Evolutionary conservation across 495 filamentous ascomycete species (phyloP), one percentile per base, ranked within the genome.

Genomic region (Xylaria curta): DNA sequence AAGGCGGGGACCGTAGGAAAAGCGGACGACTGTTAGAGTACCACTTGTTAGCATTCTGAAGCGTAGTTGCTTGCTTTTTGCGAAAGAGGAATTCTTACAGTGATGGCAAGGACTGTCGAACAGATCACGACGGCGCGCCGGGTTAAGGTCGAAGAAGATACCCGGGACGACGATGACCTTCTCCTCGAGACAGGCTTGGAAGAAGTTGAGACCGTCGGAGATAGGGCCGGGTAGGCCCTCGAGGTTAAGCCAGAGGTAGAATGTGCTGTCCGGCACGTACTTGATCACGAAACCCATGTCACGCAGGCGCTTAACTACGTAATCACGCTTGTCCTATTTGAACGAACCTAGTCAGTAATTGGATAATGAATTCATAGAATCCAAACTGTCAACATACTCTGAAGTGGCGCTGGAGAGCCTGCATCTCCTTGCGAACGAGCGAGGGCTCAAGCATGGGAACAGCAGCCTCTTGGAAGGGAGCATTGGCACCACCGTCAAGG

Each of bases 101-200:
- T 95, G 95, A 81, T 98, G 95, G 81, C 95, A 98, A 61, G 95
- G 95, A 59, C 90, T 93, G 80, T 98, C 95, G 75, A 98, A 98
- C 60, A 98, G 82, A 81, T 98, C 95, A 71, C 95, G 85, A 67
- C 95, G 85, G 78, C 92, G 91, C n/a, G 91, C 90, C 15, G 95
- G 95, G 83, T 98, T 98, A 76, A 98, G 80, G 76, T 98, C 91
- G 73, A 94, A 93, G 81, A 94, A 94, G 79, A 98, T 98, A 58
- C 95, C 95, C 0, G 95, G 94, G 0, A 97, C 95, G 3, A 97
- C 94, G 75, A 97, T 97, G 70, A 96, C 92, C 85, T 95, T 96
- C 86, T 97, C 93, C 74, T 91, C 87, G 49, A 98, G 81, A 75
- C 96, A 95, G 36, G 93, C 93, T 79, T 95, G 91, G 88, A 98